Conservation (phyloP, 208 protist species). For the Blastocrithidia nonstop region DNA sequence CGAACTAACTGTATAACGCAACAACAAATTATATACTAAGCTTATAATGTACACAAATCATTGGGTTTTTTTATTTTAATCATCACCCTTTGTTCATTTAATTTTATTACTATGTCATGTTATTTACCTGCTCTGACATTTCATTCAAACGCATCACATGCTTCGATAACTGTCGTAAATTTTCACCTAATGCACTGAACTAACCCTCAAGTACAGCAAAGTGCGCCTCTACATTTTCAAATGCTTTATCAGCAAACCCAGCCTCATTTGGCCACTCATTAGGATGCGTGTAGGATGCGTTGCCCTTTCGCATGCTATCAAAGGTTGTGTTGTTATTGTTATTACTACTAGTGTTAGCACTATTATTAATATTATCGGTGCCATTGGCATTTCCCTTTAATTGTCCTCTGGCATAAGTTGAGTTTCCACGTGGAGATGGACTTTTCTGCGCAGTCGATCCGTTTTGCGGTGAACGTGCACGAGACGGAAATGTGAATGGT, state of each 20-base stretch:
- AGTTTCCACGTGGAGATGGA: too few species aligned
- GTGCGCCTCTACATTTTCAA: constrained; percentile 53
- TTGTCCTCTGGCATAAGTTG: too few species aligned
- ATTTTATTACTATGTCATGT: too few species aligned
- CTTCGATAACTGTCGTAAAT: constrained; percentile 62
- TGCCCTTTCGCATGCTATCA: neutral
- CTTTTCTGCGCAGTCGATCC: too few species aligned
- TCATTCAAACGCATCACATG: constrained; percentile 70
- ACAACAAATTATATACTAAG: too few species aligned
- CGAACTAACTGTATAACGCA: too few species aligned
- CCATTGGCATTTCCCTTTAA: constrained; percentile 2
- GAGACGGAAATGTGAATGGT: too few species aligned
- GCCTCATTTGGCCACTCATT: constrained; percentile 16
- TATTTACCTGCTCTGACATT: constrained; percentile 63
- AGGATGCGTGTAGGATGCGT: too few species aligned
- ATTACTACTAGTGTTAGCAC: neutral
- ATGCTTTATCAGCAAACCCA: constrained; percentile 48
- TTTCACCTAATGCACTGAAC: constrained; percentile 52
- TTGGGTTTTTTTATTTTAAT: too few species aligned
- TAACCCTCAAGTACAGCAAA: constrained; percentile 60
- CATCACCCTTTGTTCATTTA: too few species aligned
- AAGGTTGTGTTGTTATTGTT: neutral
- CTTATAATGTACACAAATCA: too few species aligned
- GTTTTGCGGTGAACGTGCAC: too few species aligned
- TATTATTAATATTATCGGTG: neutral